These are phyloP conservation scores for Diophrys sp. DNA, from an alignment of 73 alveolate species.

Conservation along the genomic window DNA sequence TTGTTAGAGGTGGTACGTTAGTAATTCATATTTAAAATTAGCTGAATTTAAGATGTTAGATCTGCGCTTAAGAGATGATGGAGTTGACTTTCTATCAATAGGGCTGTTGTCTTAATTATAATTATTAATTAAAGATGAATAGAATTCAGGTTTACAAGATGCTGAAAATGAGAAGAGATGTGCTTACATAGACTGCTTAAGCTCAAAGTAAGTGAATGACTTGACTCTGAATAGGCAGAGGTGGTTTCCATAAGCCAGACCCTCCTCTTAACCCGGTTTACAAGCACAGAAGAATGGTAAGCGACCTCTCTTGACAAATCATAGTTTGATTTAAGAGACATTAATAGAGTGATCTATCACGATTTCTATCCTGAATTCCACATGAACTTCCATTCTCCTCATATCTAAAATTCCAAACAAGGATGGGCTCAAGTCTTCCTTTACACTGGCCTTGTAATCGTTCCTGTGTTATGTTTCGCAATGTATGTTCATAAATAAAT, in stretches of 20 bases:
- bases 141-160: not conserved
- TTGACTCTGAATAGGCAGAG: conserved; percentile 28
- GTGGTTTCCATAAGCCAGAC: conserved; percentile 45
- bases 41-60: too few species aligned
- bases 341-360: conserved; percentile 29
- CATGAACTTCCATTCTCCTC: conserved; percentile 32
- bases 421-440: conserved; percentile 22
- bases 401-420: conserved; percentile 13
- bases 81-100: too few species aligned
- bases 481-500: not conserved
- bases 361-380: conserved; percentile 37
- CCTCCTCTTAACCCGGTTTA: conserved; percentile 11
- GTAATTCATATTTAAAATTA: too few species aligned
- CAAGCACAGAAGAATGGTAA: conserved; percentile 25
- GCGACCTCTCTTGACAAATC: not conserved
- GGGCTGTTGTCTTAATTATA: too few species aligned
- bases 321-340: conserved; percentile 16
- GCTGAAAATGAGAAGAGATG: not conserved
- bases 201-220: not conserved
- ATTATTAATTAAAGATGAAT: not conserved
- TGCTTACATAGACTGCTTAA: not conserved
- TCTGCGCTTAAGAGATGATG: too few species aligned
- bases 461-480: conserved; percentile 21
- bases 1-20: not conserved
- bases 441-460: conserved; percentile 11